phyloP scores from a whole-genome alignment of 768 basidiomycete genomes.

The Paxillus ammoniavirescens region DNA sequence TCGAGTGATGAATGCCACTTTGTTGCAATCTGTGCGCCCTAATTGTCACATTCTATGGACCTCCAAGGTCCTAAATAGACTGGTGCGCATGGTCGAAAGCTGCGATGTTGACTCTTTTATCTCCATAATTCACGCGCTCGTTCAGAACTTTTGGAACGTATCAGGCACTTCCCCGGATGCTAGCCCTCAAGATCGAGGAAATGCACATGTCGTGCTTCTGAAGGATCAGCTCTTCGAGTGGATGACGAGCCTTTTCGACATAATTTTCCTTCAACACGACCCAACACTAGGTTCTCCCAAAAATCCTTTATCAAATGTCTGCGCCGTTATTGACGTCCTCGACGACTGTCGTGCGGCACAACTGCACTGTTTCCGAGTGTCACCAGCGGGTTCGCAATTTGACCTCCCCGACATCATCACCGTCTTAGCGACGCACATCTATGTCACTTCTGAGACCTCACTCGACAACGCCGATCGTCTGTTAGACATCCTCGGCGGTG shows the following conservation, averaged over 20 bases:
- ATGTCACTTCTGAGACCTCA: slow-evolving; percentile 11
- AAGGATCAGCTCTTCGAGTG: slow-evolving; percentile 20
- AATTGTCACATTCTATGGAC: slow-evolving; percentile 42
- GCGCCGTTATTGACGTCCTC: slow-evolving; percentile 25
- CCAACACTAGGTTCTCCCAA: neutral
- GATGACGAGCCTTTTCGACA: slow-evolving; percentile 23
- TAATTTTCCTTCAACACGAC: slow-evolving; percentile 11
- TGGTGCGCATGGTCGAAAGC: slow-evolving; percentile 32
- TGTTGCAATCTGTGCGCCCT: slow-evolving; percentile 21
- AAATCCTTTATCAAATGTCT: slow-evolving; percentile 5
- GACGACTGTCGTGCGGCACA: slow-evolving; percentile 17
- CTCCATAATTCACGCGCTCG: slow-evolving; percentile 28
- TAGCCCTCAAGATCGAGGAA: neutral
- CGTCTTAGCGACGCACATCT: slow-evolving; percentile 19
- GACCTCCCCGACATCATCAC: slow-evolving; percentile 27
- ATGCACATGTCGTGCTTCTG: slow-evolving; percentile 4
- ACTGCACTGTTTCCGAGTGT: slow-evolving; percentile 16
- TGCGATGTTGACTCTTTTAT: slow-evolving; percentile 35
- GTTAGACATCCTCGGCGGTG: slow-evolving; percentile 24
- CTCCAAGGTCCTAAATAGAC: slow-evolving; percentile 39
- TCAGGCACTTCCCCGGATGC: neutral
- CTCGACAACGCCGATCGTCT: slow-evolving; percentile 10
- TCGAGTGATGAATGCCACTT: slow-evolving; percentile 13
- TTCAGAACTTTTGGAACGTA: slow-evolving; percentile 14
- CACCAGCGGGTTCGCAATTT: slow-evolving; percentile 1